Evolutionary conservation across 2,329 filamentous ascomycete genomes (phyloP).

Genomic region (Exutisphaerella laricina): DNA sequence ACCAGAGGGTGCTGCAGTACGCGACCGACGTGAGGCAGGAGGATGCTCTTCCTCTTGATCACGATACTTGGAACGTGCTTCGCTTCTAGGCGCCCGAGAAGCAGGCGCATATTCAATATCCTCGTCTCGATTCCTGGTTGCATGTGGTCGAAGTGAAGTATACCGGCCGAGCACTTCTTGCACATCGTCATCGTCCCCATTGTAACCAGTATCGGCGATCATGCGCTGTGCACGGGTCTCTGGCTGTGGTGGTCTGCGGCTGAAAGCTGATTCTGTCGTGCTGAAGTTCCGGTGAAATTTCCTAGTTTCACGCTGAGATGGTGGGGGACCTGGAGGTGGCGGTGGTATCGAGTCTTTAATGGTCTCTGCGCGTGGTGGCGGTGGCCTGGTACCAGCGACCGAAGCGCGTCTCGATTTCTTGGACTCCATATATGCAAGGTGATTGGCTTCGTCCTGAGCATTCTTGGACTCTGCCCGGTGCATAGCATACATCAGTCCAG

Average conservation of each 20-base stretch:
- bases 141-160: conserved; percentile 19
- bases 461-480: conserved; percentile 53
- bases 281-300: conserved; percentile 27
- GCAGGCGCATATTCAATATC: conserved; percentile 22
- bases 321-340: conserved; percentile 13
- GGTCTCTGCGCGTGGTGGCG: conserved; percentile 13
- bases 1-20: conserved; percentile 5
- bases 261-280: conserved; percentile 28
- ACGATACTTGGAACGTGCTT: conserved; percentile 21
- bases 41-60: conserved; percentile 25
- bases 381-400: conserved; percentile 10
- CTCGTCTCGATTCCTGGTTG: conserved; percentile 26
- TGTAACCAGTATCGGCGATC: conserved; percentile 35
- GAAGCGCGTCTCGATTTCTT: conserved; percentile 15
- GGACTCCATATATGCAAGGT: conserved; percentile 21
- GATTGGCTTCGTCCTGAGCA: conserved; percentile 39
- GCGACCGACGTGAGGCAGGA: conserved; percentile 10
- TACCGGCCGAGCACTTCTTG: conserved; percentile 23
- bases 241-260: conserved; percentile 20
- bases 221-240: conserved; percentile 29
- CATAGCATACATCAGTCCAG: conserved; percentile 70
- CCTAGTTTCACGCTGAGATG: conserved; percentile 9
- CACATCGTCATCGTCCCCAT: conserved; percentile 23
- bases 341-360: conserved; percentile 5
- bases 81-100: conserved; percentile 7